Conservation (phyloP, 805 yeast genomes). For the Ascoidea rubescens region DNA sequence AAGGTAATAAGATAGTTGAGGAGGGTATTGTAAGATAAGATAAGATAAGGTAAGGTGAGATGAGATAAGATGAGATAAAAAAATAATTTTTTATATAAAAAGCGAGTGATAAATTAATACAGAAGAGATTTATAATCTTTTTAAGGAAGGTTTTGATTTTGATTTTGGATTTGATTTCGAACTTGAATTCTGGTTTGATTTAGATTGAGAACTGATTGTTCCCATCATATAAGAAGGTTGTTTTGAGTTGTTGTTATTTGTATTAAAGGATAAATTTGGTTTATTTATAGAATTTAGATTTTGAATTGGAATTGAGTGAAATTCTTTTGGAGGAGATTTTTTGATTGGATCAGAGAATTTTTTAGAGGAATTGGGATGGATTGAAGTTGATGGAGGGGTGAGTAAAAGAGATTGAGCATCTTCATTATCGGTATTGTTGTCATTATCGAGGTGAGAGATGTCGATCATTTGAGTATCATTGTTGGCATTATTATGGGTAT, state of each 20-base stretch:
- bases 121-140: too few relatives aligned
- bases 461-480: neutral
- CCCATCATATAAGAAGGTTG: neutral
- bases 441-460: neutral
- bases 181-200: too few relatives aligned
- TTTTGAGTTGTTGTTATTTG: too few relatives aligned
- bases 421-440: neutral
- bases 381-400: neutral
- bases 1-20: too few relatives aligned
- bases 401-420: neutral
- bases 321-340: neutral
- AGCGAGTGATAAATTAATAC: too few relatives aligned
- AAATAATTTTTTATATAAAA: too few relatives aligned
- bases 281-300: neutral
- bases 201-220: neutral
- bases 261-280: neutral
- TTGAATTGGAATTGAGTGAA: neutral
- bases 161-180: too few relatives aligned
- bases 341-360: neutral
- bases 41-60: too few relatives aligned
- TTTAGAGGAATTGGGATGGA: too few relatives aligned
- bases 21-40: too few relatives aligned
- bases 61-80: too few relatives aligned
- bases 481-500: neutral
- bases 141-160: too few relatives aligned